These are phyloP conservation scores for Colletotrichum cuscutae DNA, from an alignment of 2,329 filamentous ascomycete genomes.

Conservation along the genomic window DNA sequence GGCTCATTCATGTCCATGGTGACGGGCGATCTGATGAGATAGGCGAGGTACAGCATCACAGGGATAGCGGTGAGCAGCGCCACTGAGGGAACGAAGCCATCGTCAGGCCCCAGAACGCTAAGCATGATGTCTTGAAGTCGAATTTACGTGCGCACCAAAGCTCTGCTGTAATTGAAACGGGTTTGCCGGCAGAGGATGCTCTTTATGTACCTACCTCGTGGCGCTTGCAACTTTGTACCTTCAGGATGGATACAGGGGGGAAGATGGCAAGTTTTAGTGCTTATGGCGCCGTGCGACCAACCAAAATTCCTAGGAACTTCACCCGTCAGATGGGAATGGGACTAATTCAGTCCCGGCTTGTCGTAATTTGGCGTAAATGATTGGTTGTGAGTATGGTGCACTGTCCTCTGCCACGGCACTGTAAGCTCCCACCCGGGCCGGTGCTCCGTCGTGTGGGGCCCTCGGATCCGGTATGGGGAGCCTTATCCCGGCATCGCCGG, in stretches of 20 bases:
- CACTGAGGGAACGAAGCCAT: neutral
- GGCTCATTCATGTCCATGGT: conserved; percentile 50
- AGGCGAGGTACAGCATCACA: neutral
- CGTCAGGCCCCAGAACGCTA: neutral
- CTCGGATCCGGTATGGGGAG: neutral
- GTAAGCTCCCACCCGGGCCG: neutral
- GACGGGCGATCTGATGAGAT: too few species aligned
- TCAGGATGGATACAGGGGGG: neutral
- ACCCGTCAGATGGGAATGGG: too few species aligned
- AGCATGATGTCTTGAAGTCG: neutral
- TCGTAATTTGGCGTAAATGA: neutral
- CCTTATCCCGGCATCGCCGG: too few species aligned
- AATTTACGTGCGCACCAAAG: neutral
- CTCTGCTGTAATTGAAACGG: too few species aligned
- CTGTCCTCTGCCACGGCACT: neutral
- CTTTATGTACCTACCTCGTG: neutral
- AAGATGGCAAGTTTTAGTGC: neutral
- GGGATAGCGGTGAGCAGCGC: neutral
- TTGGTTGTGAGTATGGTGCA: neutral
- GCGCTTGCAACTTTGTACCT: neutral
- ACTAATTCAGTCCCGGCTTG: neutral
- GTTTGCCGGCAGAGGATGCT: neutral
- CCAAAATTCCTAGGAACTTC: too few species aligned
- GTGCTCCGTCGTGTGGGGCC: neutral
- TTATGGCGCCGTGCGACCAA: neutral